Evolutionary conservation across 2,329 filamentous ascomycete genomes (phyloP), one percentile per base, ranked within the genome.

Genomic region (Colletotrichum siamense): DNA sequence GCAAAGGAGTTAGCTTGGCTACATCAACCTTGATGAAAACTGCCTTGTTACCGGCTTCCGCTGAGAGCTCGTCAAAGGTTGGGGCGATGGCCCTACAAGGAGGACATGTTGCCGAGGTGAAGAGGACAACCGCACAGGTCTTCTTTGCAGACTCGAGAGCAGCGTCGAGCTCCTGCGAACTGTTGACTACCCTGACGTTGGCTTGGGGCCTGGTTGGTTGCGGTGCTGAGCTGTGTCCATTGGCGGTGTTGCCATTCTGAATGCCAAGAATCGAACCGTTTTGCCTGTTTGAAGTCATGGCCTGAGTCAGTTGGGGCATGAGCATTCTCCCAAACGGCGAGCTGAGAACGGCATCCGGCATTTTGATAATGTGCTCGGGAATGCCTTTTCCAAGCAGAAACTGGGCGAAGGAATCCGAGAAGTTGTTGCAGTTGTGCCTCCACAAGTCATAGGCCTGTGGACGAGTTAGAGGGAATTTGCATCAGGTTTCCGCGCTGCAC

Each of bases 351-450:
- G 93, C 94, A 81, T 96, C 91, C 0, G 96, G 96, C 82, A 99
- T 93, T 79, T 94, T 95, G 34, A 92, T 91, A 79, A 99, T 99
- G 80, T 98, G 93, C 2, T 93, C 91, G 0, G 97, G 97, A 76
- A 99, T 99, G 4, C 95, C 95, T 79, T 93, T 94, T 26, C 97
- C 96, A 1, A 98, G 88, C 0, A 99, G 88, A 78, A 99, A 99
- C 84, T 95, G 97, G 78, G 95, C 89, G 79, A 99, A 93, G 77
- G 98, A 96, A 82, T 99, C 96, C 5, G 95, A 95, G 85, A 99
- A 99, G 84, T 98, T 98, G 87, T 99, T 99, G 88, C 96, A 99
- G 83, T 99, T 99, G 85, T 98, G 96, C 80, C 87, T 95, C 83
- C 91, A 98, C 7, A 98, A 87, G 82, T 98, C 95, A 82, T 99